These are phyloP conservation scores for Neurospora hispaniola DNA, from an alignment of 495 filamentous ascomycete species.

Conservation along the genomic window DNA sequence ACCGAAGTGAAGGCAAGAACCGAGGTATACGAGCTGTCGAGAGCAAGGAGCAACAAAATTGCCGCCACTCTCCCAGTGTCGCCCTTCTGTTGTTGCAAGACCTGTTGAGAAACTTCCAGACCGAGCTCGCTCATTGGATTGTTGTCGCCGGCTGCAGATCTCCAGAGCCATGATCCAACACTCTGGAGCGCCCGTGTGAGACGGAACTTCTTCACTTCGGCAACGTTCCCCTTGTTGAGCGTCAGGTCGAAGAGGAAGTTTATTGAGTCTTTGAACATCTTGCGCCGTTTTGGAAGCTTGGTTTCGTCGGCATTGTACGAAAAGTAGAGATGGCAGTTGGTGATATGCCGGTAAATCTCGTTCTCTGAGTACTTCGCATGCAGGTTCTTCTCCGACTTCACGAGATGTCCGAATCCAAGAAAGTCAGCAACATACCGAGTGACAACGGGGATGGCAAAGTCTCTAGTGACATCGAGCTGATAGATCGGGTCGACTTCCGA, in stretches of 20 bases:
- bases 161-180: neutral
- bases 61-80: constrained; percentile 4
- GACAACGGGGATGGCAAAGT: constrained; percentile 12
- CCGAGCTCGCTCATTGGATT: constrained; percentile 8
- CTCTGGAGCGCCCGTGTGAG: neutral
- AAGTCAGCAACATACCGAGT: constrained; percentile 12
- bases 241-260: constrained; percentile 3
- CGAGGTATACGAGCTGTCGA: constrained; percentile 10
- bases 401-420: constrained; percentile 8
- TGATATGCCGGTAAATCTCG: constrained; percentile 14
- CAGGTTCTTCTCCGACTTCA: neutral
- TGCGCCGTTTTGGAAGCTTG: constrained; percentile 8
- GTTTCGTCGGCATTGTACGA: constrained; percentile 13
- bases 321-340: constrained; percentile 12
- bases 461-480: constrained; percentile 11
- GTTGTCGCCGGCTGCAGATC: neutral
- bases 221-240: constrained; percentile 2
- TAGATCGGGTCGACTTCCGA: neutral
- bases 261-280: constrained; percentile 7
- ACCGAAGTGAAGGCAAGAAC: constrained; percentile 5
- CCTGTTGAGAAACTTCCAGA: neutral
- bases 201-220: neutral
- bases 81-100: constrained; percentile 3
- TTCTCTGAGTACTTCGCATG: constrained; percentile 7
- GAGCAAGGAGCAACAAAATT: constrained; percentile 8